Percentiles rank a stretch among this genome's conserved stretches.
Conservation (phyloP, 208 protist genomes). For the Trypanosoma mega region DNA sequence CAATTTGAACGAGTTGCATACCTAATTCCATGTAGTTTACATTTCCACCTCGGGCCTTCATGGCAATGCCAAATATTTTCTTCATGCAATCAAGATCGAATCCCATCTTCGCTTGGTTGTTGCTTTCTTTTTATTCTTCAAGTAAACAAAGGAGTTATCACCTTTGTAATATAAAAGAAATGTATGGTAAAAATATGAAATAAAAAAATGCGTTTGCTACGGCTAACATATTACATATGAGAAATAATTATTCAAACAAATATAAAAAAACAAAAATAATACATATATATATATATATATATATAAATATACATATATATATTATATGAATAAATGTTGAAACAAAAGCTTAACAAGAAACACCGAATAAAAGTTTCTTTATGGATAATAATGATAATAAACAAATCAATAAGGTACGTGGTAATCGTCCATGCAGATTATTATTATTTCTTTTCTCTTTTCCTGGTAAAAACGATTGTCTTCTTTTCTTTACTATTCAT, state of each 20-base stretch:
- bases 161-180: no score
- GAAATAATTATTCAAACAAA: no score
- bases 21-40: slow-evolving; percentile 36
- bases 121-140: slow-evolving; percentile 11
- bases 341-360: slow-evolving; percentile 4
- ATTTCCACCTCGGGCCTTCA: slow-evolving; percentile 24
- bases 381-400: not conserved
- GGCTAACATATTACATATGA: no score
- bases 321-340: slow-evolving; percentile 1
- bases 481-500: no score
- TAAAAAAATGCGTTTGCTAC: no score
- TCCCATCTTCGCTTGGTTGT: slow-evolving; percentile 25
- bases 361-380: slow-evolving; percentile 3
- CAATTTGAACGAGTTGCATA: slow-evolving; percentile 37
- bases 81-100: slow-evolving; percentile 42
- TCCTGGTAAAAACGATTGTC: no score
- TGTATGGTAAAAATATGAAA: not conserved
- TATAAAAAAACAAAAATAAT: not conserved
- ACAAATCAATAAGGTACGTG: not conserved
- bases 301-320: slow-evolving; percentile 8
- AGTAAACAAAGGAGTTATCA: no score
- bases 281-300: not conserved
- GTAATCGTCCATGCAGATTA: no score
- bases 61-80: slow-evolving; percentile 25
- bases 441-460: no score